Base-by-base conservation (phyloP, 805 yeast species). In the Priceomyces fermenticarens region DNA sequence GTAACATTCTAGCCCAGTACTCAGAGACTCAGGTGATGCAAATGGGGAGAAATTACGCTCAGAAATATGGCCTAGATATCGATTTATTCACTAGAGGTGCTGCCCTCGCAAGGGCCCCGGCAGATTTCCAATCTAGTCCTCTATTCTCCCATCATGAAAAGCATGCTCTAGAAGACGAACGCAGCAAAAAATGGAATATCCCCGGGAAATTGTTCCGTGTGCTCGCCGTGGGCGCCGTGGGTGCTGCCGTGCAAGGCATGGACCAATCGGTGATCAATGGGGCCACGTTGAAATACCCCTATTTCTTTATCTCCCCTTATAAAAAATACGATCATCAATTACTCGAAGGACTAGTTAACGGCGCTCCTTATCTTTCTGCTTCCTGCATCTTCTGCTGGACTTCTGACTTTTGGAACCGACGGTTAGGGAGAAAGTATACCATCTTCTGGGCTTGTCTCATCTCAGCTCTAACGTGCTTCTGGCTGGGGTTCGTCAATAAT, bases 191-290 rank as follows among this genome's bases (percentile, higher is more conserved):
- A 41, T 70, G 72, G 72, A 63, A 64, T 40, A 73, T 75, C 14
- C 80, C 75, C 67, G 15, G 52, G 8, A 77, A 72, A 43, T 64
- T 83, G 50, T 58, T 76, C 46, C 77, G 68, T 44, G 72, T 77
- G 13, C 73, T 78, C 58, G 73, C 81, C 6, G 62, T 80, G 52
- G 79, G 84, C 33, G 81, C 87, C 3, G 66, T 81, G 69, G 80
- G 85, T 39, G 83, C 85, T 3, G 81, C 83, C 4, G 85, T 81
- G 30, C 88, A 83, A 55, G 88, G 88, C 39, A 80, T 80, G 85
- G 88, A 82, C 57, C 85, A 83, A 57, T 75, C 85, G 4, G 87
- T 81, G 8, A 66, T 80, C 43, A 81, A 82, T 47, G 88, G 88
- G 26, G 88, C 88, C 17, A 77, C 75, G 35, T 57, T 81, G 15